A percentile compares a stretch with the other conserved stretches of the same genome.
Conservation (phyloP, 208 protist genomes). For the Wallacemonas sp. region DNA sequence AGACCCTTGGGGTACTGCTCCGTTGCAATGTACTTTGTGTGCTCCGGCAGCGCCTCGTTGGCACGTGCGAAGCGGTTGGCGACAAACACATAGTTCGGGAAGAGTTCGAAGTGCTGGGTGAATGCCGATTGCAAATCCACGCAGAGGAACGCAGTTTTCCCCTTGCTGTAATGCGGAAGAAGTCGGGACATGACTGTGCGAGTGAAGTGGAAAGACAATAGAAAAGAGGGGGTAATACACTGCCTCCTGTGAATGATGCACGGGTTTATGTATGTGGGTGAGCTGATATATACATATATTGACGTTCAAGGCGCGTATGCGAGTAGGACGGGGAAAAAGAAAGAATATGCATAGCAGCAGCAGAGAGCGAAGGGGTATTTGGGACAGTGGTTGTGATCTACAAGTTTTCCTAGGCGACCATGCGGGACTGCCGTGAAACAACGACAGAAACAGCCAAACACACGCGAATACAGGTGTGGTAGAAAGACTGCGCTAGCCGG, state of each 20-base stretch:
- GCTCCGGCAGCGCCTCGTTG: conserved; percentile 48
- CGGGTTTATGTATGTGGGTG: no score
- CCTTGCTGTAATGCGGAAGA: conserved; percentile 59
- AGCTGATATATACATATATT: no score
- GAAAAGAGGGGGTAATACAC: background rate
- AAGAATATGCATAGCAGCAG: background rate
- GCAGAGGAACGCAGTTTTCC: conserved; percentile 72
- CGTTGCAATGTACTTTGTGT: conserved; percentile 78
- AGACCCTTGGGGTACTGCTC: conserved; percentile 87
- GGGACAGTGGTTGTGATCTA: no score
- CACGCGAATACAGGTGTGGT: no score
- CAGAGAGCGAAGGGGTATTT: background rate
- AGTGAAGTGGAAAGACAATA: conserved; percentile 1
- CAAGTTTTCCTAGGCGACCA: no score
- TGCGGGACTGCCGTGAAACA: no score
- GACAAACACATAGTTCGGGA: conserved; percentile 74
- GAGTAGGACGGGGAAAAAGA: no score
- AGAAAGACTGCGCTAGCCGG: no score
- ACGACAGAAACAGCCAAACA: no score
- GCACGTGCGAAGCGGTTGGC: conserved; percentile 67
- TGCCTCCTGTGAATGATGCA: no score
- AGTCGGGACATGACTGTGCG: conserved; percentile 62
- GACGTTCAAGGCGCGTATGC: no score
- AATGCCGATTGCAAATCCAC: conserved; percentile 79
- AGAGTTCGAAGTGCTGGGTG: conserved; percentile 54